A percentile compares a stretch with the other conserved stretches of the same genome.
phyloP scores from a whole-genome alignment of 805 yeast genomes.

The Suhomyces emberorum region DNA sequence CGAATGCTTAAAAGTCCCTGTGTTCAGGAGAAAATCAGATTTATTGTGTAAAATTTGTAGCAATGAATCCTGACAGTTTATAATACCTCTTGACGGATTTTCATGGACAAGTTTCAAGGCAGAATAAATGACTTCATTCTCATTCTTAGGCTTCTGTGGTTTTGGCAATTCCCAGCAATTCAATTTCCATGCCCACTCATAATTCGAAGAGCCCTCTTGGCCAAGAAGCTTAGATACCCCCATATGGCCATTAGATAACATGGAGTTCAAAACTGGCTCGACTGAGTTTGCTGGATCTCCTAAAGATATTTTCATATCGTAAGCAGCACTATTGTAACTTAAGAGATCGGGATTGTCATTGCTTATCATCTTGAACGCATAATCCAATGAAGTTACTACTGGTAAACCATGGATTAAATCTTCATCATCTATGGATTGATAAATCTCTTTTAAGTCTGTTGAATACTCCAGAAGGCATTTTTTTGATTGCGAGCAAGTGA shows the following conservation, averaged over 20 bases:
- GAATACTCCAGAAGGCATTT: neutral
- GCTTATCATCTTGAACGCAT: slow-evolving; percentile 45
- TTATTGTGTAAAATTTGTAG: slow-evolving; percentile 15
- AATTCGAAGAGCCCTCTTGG: slow-evolving; percentile 23
- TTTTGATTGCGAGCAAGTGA: too few species aligned
- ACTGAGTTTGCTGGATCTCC: neutral
- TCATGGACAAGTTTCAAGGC: slow-evolving; percentile 48
- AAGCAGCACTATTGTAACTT: slow-evolving; percentile 53
- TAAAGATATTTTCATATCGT: slow-evolving; percentile 42
- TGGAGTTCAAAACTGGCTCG: slow-evolving; percentile 27
- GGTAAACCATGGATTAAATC: slow-evolving; percentile 70
- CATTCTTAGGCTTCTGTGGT: slow-evolving; percentile 32
- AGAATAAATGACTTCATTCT: slow-evolving; percentile 49
- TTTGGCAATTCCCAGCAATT: slow-evolving; percentile 72
- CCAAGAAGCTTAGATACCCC: slow-evolving; percentile 45
- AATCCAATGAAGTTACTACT: slow-evolving; percentile 48
- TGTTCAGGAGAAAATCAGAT: slow-evolving; percentile 5
- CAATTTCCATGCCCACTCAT: slow-evolving; percentile 74
- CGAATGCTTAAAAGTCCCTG: slow-evolving; percentile 15
- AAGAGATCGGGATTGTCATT: slow-evolving; percentile 37
- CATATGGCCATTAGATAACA: slow-evolving; percentile 50
- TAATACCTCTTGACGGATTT: slow-evolving; percentile 14
- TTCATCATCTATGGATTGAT: slow-evolving; percentile 52
- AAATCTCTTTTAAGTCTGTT: slow-evolving; percentile 28
- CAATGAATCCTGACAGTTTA: slow-evolving; percentile 18